A percentile compares a stretch with the other conserved stretches of the same genome.
These are phyloP conservation scores for Chondrostereum purpureum DNA, from an alignment of 1,284 basidiomycete species.

Conservation along the genomic window DNA sequence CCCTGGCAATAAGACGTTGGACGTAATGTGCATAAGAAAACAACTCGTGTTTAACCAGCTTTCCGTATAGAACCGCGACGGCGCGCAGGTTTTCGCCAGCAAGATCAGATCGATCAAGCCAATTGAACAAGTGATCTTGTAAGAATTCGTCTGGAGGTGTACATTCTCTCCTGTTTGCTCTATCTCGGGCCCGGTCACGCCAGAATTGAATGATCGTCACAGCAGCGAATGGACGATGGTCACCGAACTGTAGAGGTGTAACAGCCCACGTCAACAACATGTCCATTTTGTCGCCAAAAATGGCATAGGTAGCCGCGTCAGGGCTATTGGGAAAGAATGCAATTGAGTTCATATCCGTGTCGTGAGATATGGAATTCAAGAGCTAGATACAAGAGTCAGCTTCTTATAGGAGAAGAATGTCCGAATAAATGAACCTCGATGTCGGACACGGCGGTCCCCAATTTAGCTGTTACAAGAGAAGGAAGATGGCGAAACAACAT, in stretches of 20 bases:
- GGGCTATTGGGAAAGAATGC: constrained; percentile 48
- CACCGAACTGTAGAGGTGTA: constrained; percentile 77
- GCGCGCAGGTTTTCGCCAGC: constrained; percentile 55
- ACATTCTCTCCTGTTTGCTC: constrained; percentile 52
- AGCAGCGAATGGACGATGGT: constrained; percentile 79
- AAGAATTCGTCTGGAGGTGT: constrained; percentile 52
- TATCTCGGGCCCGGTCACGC: constrained; percentile 55
- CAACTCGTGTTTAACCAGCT: constrained; percentile 67
- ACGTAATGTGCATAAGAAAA: constrained; percentile 86
- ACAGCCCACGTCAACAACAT: constrained; percentile 85
- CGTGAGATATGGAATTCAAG: constrained; percentile 73
- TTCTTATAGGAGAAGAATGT: constrained; percentile 3
- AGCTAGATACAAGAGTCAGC: constrained; percentile 35
- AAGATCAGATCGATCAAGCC: constrained; percentile 70
- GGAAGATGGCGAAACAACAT: constrained; percentile 69
- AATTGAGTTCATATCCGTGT: constrained; percentile 59
- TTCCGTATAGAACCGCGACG: constrained; percentile 73
- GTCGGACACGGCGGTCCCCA: constrained; percentile 65
- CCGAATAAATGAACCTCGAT: constrained; percentile 48
- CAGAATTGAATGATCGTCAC: constrained; percentile 71
- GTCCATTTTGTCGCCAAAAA: constrained; percentile 68
- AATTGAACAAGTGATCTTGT: constrained; percentile 75
- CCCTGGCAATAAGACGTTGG: constrained; percentile 78
- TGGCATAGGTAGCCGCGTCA: constrained; percentile 33
- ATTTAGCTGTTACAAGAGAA: constrained; percentile 46